Base-by-base conservation (phyloP, 2,329 filamentous ascomycete species). In the Hymenoscyphus fructigenus region DNA sequence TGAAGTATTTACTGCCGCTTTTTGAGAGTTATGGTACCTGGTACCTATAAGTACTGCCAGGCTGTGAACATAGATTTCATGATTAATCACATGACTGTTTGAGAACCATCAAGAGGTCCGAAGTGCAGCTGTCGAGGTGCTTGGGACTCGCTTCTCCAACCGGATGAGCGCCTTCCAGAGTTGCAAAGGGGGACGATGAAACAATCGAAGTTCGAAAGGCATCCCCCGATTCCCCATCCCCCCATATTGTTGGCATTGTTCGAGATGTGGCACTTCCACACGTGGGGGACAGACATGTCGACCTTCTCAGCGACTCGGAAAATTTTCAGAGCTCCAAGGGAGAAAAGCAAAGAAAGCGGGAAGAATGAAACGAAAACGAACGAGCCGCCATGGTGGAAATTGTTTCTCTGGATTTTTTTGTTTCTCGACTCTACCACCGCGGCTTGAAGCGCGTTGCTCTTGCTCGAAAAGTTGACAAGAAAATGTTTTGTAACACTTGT, bases 111-210 rank as follows among this genome's bases (percentile, higher is more conserved):
- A 14, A 14, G n/a, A n/a, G n/a, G 20, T 23, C 20, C 23, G 10
- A 10, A 14, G 47, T 53, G 23, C n/a, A 23, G n/a, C 23, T 12
- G 44, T 50, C n/a, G 14, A 5, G 20, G 36, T 47, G 57, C 57
- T 59, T 59, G 36, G 36, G 57, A 44, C 57, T 59, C 57, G 23
- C 57, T 15, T 59, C 36, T 28, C 57, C 57, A 41, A 59, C 57
- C 57, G 57, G 57, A 44, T 41, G 38, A 36, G 12, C n/a, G 26
- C 23, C 57, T 47, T 59, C 57, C 57, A 59, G 7, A 23, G 56
- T 38, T 23, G 56, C 29, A 58, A 6, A 20, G 7, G 17, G 17
- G 17, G 56, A 58, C 56, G 56, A 58, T 58, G 57, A 59, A 59
- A 59, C 57, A n/a, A 44, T 28, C 26, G 20, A n/a, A 47, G 57